Evolutionary conservation across 2,329 filamentous ascomycete species (phyloP), one percentile per base, ranked within the genome.

Genomic region (Fusarium fracticaudum): DNA sequence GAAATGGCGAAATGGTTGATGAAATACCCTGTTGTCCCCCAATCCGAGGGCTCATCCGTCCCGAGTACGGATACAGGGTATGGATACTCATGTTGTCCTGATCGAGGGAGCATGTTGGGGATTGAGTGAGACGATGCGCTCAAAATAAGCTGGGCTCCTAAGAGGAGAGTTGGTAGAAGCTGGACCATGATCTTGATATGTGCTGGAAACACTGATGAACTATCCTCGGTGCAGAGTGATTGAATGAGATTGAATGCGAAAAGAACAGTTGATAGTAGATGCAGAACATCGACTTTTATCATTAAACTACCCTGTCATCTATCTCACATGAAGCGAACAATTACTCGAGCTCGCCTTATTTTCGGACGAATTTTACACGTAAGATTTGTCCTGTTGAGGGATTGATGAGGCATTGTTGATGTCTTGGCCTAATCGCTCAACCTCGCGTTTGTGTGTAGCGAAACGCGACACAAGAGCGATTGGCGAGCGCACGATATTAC

Each of bases 1-100:
- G 29, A 62, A 3, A 69, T 54, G 22, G 55, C 18, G 18, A 69
- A 26, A 12, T 69, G 55, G 6, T 68, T 69, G 41, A 69, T 31
- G 18, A 63, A 63, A 29, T 29, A 29, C 8, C 29, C 29, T 3
- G 29, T 29, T 3, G 29, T 29, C 3, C 3, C 29, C 3, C 3
- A 29, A 29, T 29, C 29, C 3, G 29, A 3, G 29, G 29, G 15
- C 1, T 35, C 26, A 5, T 69, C 47, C 5, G 26, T 18, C 5
- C 55, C 64, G 0, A 68, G 8, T n/a, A n/a, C n/a, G n/a, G n/a
- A n/a, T n/a, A n/a, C n/a, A n/a, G n/a, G n/a, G n/a, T n/a, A n/a
- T n/a, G n/a, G n/a, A n/a, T n/a, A n/a, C n/a, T n/a, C n/a, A n/a
- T n/a, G 44, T 22, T 47, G 18, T 1, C 35, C 55, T 6, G 40